These are phyloP conservation scores for Rosa lucieae DNA, from an alignment of 306 rosid genomes.

Conservation along the genomic window DNA sequence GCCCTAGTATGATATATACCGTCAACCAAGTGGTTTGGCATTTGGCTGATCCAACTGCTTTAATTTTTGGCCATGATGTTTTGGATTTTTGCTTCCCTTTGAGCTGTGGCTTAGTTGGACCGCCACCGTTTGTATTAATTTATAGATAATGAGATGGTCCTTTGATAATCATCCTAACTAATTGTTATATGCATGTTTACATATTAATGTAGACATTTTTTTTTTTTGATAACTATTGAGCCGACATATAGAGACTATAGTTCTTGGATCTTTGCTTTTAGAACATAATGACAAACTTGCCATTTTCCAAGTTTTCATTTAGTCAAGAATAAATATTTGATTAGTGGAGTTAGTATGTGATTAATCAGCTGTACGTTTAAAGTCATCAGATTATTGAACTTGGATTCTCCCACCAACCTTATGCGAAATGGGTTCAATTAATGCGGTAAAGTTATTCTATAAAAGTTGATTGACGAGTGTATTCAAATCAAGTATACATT, in stretches of 20 bases:
- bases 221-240: neutral
- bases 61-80: neutral
- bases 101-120: constrained; percentile 12
- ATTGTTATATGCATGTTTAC: neutral
- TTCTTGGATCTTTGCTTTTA: neutral
- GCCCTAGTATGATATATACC: neutral
- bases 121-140: neutral
- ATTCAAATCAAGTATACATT: neutral
- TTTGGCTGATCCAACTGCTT: neutral
- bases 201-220: neutral
- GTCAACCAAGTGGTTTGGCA: neutral
- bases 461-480: neutral
- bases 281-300: neutral
- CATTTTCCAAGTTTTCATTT: neutral
- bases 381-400: neutral
- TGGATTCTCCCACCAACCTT: neutral
- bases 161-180: neutral
- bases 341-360: neutral
- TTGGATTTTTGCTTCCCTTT: neutral
- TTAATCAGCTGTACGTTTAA: neutral
- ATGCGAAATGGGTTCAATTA: neutral
- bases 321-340: neutral
- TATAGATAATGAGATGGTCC: neutral
- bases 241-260: neutral
- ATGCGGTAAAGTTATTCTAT: neutral